Evolutionary conservation across 345 rosid species (phyloP).

Genomic region (Leavenworthia alabamica): DNA sequence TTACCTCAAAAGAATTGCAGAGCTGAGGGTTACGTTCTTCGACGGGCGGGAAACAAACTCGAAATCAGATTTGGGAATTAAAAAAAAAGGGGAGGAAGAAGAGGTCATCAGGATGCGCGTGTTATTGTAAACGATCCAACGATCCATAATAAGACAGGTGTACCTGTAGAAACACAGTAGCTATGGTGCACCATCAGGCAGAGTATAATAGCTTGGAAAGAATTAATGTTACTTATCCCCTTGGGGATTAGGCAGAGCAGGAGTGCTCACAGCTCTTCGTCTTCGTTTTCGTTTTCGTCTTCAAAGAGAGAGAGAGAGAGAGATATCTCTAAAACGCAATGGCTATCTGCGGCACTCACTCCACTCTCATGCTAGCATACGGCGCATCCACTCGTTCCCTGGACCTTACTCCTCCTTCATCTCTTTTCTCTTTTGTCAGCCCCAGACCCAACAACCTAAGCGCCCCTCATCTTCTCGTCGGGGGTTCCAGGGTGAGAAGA

Average conservation of each 20-base stretch:
- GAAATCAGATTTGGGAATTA: neutral
- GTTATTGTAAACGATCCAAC: neutral
- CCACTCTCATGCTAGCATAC: slow-evolving; percentile 50
- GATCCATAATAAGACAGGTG: neutral
- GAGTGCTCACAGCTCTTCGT: neutral
- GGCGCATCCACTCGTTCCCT: slow-evolving; percentile 44
- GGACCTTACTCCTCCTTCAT: slow-evolving; percentile 42
- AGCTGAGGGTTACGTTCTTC: slow-evolving; percentile 1
- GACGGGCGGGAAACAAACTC: slow-evolving; percentile 10
- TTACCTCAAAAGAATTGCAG: neutral
- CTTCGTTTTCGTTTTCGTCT: neutral
- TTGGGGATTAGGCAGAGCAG: slow-evolving; percentile 1
- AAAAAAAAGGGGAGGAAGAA: neutral
- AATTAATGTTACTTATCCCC: slow-evolving; percentile 8
- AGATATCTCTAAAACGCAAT: slow-evolving; percentile 25
- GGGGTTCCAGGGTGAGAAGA: slow-evolving; percentile 17
- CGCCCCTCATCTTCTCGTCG: slow-evolving; percentile 36
- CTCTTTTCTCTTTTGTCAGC: slow-evolving; percentile 47
- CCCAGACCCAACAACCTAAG: slow-evolving; percentile 38
- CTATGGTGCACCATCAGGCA: slow-evolving; percentile 11
- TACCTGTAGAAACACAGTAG: neutral
- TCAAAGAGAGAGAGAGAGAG: neutral
- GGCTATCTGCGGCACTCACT: slow-evolving; percentile 48
- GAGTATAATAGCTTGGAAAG: neutral
- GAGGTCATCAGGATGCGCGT: neutral